Conservation (phyloP, 2,329 filamentous ascomycete genomes). For the Coniochaeta sp. region DNA sequence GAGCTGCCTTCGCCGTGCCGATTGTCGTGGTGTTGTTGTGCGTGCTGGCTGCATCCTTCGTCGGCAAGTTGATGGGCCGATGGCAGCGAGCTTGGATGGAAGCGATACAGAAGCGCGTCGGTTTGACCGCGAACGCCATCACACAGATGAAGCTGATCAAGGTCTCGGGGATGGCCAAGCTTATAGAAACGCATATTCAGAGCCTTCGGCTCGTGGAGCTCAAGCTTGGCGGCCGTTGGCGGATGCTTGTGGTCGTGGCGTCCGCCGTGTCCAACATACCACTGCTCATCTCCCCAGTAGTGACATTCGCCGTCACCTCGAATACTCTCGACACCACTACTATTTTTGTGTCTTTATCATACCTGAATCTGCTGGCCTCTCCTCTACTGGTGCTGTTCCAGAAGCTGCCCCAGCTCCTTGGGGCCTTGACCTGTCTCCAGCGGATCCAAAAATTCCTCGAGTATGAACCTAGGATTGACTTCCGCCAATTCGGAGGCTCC, state of each 20-base stretch:
- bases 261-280: background rate
- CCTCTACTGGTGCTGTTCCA: background rate
- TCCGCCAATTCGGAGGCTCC: no score
- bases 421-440: background rate
- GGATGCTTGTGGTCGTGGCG: slow-evolving; percentile 7
- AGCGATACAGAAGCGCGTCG: slow-evolving; percentile 40
- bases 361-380: background rate
- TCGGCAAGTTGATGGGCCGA: background rate
- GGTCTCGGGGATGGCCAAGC: no score
- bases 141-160: slow-evolving; percentile 43
- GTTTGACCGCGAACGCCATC: slow-evolving; percentile 37
- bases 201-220: slow-evolving; percentile 35
- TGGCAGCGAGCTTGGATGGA: slow-evolving; percentile 31
- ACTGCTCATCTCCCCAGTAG: slow-evolving; percentile 7
- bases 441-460: slow-evolving; percentile 13
- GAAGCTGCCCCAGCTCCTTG: background rate
- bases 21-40: slow-evolving; percentile 7
- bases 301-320: background rate
- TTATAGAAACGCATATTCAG: no score
- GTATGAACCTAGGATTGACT: no score
- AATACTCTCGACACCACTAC: background rate
- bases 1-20: slow-evolving; percentile 10
- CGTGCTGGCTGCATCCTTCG: background rate
- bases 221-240: slow-evolving; percentile 12
- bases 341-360: background rate